Base-by-base conservation (phyloP, 768 basidiomycete species). In the Tubosaeta sp. region DNA sequence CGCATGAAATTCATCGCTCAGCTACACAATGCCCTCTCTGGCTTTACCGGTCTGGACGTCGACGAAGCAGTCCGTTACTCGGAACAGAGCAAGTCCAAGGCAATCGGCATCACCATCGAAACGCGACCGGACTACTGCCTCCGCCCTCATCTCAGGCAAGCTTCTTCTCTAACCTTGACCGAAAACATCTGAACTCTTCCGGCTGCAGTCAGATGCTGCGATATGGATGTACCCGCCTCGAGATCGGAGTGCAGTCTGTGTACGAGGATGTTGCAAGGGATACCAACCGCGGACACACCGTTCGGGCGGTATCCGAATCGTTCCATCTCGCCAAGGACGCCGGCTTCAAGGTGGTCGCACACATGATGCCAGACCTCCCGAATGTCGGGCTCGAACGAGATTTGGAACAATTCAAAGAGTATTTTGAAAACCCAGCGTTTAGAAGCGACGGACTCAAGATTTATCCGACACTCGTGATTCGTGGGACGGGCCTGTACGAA, bases 321-420 rank as follows among this genome's bases (percentile, higher is more conserved):
- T 99, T 99, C 72, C 95, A 98, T 63, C 83, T 99, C 61, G 87
- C 94, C 18, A 99, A 99, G 68, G 95, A 99, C 62, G 96, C 95
- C 2, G 96, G 96, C 4, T 99, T 96, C 85, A 99, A 99, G 71
- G 94, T 99, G 48, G 96, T 99, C 25, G 94, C 94, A 18, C 96
- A 99, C 67, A 98, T 98, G 96, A 99, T 99, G 94, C 94, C 94
- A 13, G 95, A 99, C 68, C 80, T 98, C 9, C 95, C 95, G 9
- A 99, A 99, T 66, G 91, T 98, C 51, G 96, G 96, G 30, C 79
- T 95, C 52, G 96, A 98, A 73, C 83, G 96, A 50, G 96, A 99
- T 69, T 81, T 99, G 42, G 94, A 94, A 63, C 96, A 98, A 64
- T 99, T 99, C 79, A 94, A 96, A 67, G 96, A 98, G 67, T 99